Conservation (phyloP, 805 yeast species). For the Sugiyamaella valdiviana region DNA sequence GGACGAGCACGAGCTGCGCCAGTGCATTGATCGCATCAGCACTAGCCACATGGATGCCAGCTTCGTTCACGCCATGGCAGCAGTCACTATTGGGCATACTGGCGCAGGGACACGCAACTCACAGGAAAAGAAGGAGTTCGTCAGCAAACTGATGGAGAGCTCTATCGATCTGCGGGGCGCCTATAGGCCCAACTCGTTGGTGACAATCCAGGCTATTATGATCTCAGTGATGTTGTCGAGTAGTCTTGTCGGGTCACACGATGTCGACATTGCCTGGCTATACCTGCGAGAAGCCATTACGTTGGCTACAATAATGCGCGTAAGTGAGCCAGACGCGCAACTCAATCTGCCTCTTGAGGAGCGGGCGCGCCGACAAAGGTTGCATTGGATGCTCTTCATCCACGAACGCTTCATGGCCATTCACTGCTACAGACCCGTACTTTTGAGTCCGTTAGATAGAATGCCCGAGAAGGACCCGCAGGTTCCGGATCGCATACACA, state of each 20-base stretch:
- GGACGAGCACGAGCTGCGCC: conserved; percentile 7
- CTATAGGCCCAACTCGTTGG: conserved; percentile 1
- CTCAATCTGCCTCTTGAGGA: background rate
- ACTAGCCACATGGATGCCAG: conserved; percentile 6
- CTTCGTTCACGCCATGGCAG: conserved; percentile 10
- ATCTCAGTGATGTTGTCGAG: conserved; percentile 8
- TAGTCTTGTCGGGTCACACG: conserved; percentile 7
- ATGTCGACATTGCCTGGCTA: conserved; percentile 13
- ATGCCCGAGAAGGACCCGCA: conserved; percentile 11
- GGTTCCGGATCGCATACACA: conserved; percentile 7
- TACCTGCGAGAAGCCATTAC: conserved; percentile 17
- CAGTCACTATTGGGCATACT: conserved; percentile 10
- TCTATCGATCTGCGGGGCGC: conserved; percentile 10
- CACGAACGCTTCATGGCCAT: conserved; percentile 18
- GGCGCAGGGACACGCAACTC: background rate
- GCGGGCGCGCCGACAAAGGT: conserved; percentile 8
- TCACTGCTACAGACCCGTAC: conserved; percentile 11
- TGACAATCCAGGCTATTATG: conserved; percentile 6
- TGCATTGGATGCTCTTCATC: conserved; percentile 15
- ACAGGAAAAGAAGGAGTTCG: background rate
- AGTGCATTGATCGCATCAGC: conserved; percentile 2
- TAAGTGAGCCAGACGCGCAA: background rate
- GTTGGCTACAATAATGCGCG: conserved; percentile 7
- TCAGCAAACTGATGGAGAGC: conserved; percentile 5
- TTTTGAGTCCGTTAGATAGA: background rate